Conservation (phyloP, 768 basidiomycete species). For the Amanita brunnescens region DNA sequence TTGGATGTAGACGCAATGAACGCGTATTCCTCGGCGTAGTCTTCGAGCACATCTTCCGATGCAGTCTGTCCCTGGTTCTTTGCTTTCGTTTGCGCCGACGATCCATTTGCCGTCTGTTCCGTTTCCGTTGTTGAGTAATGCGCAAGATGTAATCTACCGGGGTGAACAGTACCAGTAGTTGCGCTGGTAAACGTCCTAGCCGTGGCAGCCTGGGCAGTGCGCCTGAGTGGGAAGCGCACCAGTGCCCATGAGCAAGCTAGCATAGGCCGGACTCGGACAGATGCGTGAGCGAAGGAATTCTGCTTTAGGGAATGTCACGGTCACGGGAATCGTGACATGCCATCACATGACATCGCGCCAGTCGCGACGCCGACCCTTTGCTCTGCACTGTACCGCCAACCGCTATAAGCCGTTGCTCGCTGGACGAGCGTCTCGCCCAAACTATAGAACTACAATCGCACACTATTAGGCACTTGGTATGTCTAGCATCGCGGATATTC, state of each 20-base stretch:
- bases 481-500: slow-evolving; percentile 38
- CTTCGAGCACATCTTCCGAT: slow-evolving; percentile 20
- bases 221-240: slow-evolving; percentile 16
- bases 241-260: slow-evolving; percentile 26
- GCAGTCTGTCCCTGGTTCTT: not conserved
- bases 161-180: not conserved
- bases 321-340: not conserved
- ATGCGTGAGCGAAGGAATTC: slow-evolving; percentile 6
- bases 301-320: slow-evolving; percentile 10
- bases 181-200: not conserved
- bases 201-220: slow-evolving; percentile 4
- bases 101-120: not conserved
- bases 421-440: slow-evolving; percentile 32
- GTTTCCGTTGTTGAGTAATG: not conserved
- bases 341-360: slow-evolving; percentile 14
- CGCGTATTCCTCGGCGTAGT: slow-evolving; percentile 22
- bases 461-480: slow-evolving; percentile 23
- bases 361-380: not conserved
- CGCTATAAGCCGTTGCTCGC: slow-evolving; percentile 26
- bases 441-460: slow-evolving; percentile 17
- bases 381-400: slow-evolving; percentile 6
- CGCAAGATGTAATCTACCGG: not conserved
- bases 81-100: not conserved
- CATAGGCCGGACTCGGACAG: too few relatives aligned
- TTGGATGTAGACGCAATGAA: slow-evolving; percentile 9